A percentile compares a stretch with the other conserved stretches of the same genome.
phyloP scores from a whole-genome alignment of 2,329 filamentous ascomycete species.

The Sclerotinia spermophila region DNA sequence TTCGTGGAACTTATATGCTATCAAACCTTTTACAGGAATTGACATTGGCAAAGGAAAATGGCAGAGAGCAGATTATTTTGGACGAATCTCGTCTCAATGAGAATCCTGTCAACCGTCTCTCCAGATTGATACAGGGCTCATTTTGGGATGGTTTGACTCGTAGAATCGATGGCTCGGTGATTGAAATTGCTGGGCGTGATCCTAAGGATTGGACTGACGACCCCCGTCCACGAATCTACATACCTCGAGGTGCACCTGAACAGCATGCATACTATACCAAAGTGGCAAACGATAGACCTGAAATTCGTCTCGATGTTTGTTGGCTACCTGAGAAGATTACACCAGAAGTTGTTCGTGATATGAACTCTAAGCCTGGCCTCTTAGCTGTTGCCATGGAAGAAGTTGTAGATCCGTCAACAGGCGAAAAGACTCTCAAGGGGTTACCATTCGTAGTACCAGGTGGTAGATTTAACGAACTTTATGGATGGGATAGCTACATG shows the following conservation, averaged over 20 bases:
- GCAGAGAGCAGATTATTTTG: constrained; percentile 82
- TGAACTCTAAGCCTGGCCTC: constrained; percentile 85
- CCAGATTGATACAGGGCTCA: constrained; percentile 78
- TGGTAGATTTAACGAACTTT: constrained; percentile 95
- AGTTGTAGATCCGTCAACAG: constrained; percentile 61
- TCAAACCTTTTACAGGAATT: constrained; percentile 95
- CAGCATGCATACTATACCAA: constrained; percentile 86
- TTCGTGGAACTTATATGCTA: constrained; percentile 95
- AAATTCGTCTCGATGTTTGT: constrained; percentile 83
- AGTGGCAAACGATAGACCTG: constrained; percentile 73
- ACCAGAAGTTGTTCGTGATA: constrained; percentile 72
- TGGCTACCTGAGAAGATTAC: constrained; percentile 74
- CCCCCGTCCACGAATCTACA: constrained; percentile 85
- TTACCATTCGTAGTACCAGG: constrained; percentile 96
- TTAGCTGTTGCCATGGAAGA: constrained; percentile 88
- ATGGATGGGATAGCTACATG: constrained; percentile 99
- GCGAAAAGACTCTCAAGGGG: constrained; percentile 68
- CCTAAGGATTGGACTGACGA: constrained; percentile 95
- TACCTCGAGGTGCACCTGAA: constrained; percentile 78
- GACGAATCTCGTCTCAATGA: constrained; percentile 91
- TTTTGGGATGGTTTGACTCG: constrained; percentile 93
- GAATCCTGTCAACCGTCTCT: constrained; percentile 86
- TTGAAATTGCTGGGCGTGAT: constrained; percentile 81
- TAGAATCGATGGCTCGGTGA: constrained; percentile 81
- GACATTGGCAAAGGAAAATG: constrained; percentile 85